A percentile compares a stretch with the other conserved stretches of the same genome.
phyloP scores from a whole-genome alignment of 1,284 basidiomycete species.

The Sporisorium graminicola region DNA sequence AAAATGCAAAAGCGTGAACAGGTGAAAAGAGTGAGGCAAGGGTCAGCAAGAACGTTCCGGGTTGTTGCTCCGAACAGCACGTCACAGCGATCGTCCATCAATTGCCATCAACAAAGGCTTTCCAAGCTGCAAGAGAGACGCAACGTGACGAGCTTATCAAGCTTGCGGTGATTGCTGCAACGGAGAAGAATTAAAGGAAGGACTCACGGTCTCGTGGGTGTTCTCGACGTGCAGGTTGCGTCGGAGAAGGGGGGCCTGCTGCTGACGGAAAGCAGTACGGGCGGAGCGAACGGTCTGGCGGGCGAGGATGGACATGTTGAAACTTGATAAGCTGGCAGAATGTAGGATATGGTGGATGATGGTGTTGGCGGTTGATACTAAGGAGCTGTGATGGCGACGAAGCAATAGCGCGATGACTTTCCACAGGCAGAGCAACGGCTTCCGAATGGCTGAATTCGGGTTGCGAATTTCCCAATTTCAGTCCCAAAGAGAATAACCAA shows the following conservation, averaged over 20 bases:
- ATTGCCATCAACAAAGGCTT: not conserved
- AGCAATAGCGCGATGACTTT: not conserved
- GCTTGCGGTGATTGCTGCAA: not conserved
- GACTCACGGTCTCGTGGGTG: constrained; percentile 66
- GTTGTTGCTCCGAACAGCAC: not conserved
- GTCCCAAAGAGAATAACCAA: not conserved
- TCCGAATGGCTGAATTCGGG: constrained; percentile 28
- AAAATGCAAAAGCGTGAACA: not conserved
- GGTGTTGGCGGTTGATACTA: not conserved
- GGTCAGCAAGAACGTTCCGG: constrained; percentile 2
- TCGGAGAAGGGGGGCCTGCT: constrained; percentile 54
- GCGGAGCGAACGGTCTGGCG: constrained; percentile 54
- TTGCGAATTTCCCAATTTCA: constrained; percentile 19
- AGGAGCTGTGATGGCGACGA: constrained; percentile 21
- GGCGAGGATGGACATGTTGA: constrained; percentile 58
- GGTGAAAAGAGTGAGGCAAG: not conserved
- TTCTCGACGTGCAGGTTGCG: constrained; percentile 67
- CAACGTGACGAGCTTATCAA: not conserved
- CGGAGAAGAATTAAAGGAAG: not conserved
- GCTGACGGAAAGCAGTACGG: constrained; percentile 56
- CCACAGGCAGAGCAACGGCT: not conserved
- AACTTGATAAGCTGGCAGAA: not conserved
- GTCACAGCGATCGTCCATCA: not conserved
- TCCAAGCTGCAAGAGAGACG: not conserved
- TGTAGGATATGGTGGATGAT: not conserved